Evolutionary conservation across 2,329 filamentous ascomycete genomes (phyloP), one percentile per base, ranked within the genome.

Genomic region (Scopulariopsis brevicaulis): DNA sequence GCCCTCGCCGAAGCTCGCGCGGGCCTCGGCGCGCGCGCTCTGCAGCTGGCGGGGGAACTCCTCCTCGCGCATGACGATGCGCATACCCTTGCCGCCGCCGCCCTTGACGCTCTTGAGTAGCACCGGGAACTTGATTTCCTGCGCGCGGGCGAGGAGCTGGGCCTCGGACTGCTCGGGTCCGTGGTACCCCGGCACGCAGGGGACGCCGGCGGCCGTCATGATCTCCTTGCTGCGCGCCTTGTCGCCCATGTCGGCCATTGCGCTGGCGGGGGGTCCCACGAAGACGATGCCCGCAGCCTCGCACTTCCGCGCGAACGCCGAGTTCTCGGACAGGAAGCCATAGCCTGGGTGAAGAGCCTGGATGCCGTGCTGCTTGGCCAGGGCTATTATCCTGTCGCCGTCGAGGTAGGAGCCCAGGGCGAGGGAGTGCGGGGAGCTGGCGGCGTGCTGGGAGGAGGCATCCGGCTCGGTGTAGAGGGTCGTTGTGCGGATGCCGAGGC

Each of bases 391-490:
- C 62, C 89, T 85, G 66, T 96, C 89, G 59, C 92, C 92, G 70
- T 99, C 93, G 50, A 99, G 84, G 69, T 99, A 99, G 57, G 88
- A 83, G 24, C 92, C 92, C 12, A 99, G 81, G 62, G 90, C 91
- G 54, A 96, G 82, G 28, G 92, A 86, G 69, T 89, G 89, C 2
- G 89, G 87, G 28, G 90, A 92, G 64, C 87, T 87, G 59, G 91
- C 77, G 35, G 93, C 91, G 76, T 99, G 94, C 72, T 96, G 94
- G 34, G 91, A 87, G 61, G 77, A 78, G 59, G 89, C 86, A 71
- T 99, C 94, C 46, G 93, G 89, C 63, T 96, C 89, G 8, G 94
- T 99, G 73, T 96, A 99, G 60, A 99, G 81, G 0, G 93, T 96
- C 0, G 93, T 96, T 20, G 93, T 96, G 61, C 86, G 85, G 67